Base-by-base conservation (phyloP, 768 basidiomycete genomes). In the Phlebiopsis flavidoalba region DNA sequence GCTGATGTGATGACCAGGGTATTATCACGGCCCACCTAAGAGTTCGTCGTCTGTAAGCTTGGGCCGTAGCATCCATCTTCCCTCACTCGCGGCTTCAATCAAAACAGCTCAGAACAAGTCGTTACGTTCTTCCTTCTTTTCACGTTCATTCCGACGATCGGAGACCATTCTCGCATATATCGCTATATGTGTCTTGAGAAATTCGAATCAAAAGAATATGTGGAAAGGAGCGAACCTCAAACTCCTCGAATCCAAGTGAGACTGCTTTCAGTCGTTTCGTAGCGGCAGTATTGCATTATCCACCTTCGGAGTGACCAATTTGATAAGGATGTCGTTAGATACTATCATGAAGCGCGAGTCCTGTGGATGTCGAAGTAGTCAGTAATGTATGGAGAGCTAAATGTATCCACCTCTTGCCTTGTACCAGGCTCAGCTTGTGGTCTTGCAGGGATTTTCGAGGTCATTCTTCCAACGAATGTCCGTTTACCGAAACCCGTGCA, bases 121-220 rank as follows among this genome's bases (percentile, higher is more conserved):
- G 58, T 80, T 66, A 43, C 75, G 74, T 60, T 78, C 74, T 56
- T 70, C 74, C 54, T 77, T 76, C 56, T 68, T 71, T 58, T 69
- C 72, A n/a, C 5, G 72, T n/a, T n/a, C 66, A 4, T 56, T 59
- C 45, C 75, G 74, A 4, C 83, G 78, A 26, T 74, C 75, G 14
- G 72, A 65, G 46, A 85, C 80, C 82, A 85, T 84, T 83, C 82
- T 3, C 66, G 65, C 77, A 85, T 81, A 64, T 82, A 83, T 49
- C 36, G 61, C 79, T 79, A 19, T n/a, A 19, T 7, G n/a, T n/a
- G n/a, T n/a, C n/a, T n/a, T n/a, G n/a, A n/a, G n/a, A n/a, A n/a
- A n/a, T n/a, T n/a, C n/a, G n/a, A n/a, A n/a, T n/a, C n/a, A n/a
- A n/a, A n/a, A n/a, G n/a, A n/a, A n/a, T n/a, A n/a, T 3, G 31